phyloP scores from a whole-genome alignment of 2,329 filamentous ascomycete species.

The Penicillium hordei region DNA sequence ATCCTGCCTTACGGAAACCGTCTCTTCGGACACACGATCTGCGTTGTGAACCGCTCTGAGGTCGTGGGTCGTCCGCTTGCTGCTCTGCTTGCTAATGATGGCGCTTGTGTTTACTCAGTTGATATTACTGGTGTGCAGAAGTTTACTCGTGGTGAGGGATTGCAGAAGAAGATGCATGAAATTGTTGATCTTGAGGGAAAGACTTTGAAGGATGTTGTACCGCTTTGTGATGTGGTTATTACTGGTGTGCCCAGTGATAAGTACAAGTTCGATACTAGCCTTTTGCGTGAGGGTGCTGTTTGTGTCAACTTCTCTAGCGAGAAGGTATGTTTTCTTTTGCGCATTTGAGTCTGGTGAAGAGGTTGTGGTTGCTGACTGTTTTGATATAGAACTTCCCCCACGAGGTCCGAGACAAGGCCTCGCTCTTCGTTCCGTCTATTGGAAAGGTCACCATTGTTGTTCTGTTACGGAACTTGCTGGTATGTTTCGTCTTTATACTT shows the following conservation, averaged over 20 bases:
- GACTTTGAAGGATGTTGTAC: constrained; percentile 76
- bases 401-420: constrained; percentile 90
- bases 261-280: constrained; percentile 83
- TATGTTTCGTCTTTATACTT: constrained; percentile 49
- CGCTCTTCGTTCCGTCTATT: constrained; percentile 94
- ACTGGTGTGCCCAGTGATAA: constrained; percentile 83
- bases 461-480: constrained; percentile 81
- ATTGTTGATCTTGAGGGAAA: constrained; percentile 80
- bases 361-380: neutral
- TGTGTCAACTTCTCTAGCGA: constrained; percentile 98
- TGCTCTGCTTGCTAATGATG: constrained; percentile 91
- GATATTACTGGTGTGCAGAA: constrained; percentile 89
- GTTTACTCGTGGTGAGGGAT: constrained; percentile 85
- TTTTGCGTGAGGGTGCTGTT: constrained; percentile 86
- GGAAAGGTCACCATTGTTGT: constrained; percentile 97
- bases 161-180: constrained; percentile 82
- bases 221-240: constrained; percentile 90
- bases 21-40: constrained; percentile 89
- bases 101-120: constrained; percentile 91
- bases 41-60: constrained; percentile 93
- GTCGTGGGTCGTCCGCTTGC: constrained; percentile 92
- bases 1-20: constrained; percentile 91
- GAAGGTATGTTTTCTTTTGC: constrained; percentile 53
- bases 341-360: neutral
- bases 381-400: constrained; percentile 72